Conservation (phyloP, 495 filamentous ascomycete genomes). For the Aspergillus taichungensis region DNA sequence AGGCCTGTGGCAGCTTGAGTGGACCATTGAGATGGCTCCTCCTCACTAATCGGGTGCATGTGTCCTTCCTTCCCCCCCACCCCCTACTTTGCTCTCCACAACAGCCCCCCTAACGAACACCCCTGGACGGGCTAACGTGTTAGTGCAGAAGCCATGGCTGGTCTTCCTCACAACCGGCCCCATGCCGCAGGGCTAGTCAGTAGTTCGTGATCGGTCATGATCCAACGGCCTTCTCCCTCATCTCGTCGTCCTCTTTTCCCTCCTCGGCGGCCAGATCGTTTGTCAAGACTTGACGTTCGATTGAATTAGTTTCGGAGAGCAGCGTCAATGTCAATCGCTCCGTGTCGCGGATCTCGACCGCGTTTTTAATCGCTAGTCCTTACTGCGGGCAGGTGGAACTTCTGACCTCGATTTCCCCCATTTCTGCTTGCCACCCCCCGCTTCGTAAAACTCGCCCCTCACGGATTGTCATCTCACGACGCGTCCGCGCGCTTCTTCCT, state of each 20-base stretch:
- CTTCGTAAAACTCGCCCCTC: no score
- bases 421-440: neutral
- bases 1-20: conserved; percentile 28
- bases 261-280: conserved; percentile 5
- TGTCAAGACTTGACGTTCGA: conserved; percentile 2
- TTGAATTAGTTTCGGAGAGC: neutral
- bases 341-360: no score
- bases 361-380: no score
- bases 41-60: conserved; percentile 29
- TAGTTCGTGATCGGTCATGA: conserved; percentile 8
- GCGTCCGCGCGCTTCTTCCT: no score
- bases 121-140: conserved; percentile 21
- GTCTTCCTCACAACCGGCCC: conserved; percentile 14
- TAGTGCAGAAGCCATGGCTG: conserved; percentile 11
- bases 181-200: conserved; percentile 5
- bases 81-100: conserved; percentile 15
- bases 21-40: conserved; percentile 20
- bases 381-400: no score
- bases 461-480: no score
- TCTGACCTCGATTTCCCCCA: neutral
- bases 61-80: neutral
- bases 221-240: conserved; percentile 5
- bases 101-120: conserved; percentile 35
- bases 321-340: no score
- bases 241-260: conserved; percentile 4